Base-by-base conservation (phyloP, 2,329 filamentous ascomycete species). In the Pleomassaria siparia region DNA sequence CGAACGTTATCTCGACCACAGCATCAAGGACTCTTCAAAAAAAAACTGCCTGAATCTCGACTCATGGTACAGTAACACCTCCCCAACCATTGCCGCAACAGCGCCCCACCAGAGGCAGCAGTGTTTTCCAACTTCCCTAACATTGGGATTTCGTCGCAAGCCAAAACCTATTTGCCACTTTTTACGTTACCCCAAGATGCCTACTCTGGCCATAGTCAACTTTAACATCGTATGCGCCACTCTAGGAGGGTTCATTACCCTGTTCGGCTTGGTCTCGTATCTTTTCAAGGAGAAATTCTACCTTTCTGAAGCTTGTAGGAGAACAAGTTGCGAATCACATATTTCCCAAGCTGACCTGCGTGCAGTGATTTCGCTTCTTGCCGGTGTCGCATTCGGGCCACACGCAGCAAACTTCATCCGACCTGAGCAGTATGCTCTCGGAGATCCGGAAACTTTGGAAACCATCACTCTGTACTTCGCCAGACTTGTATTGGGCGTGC, bases 241-340 rank as follows among this genome's bases (percentile, higher is more conserved):
- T 7, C 72, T 95, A 11, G 91, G 91, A 12, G 91, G 89, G 1
- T 96, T 95, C 74, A 85, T 96, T 52, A 90, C 89, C 0, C 58
- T 95, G n/a, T 96, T 95, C 63, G 91, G 90, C 3, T 75, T 96
- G 35, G 89, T 96, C 0, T 96, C 90, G 1, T 95, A 91, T 65
- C 80, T 96, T 15, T 80, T 89, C 64, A 96, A 96, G 66, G 91
- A 96, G 73, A 87, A 84, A 48, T 92, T 89, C 66, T 96, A 96
- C 67, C 80, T 96, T 1, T 95, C 90, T 1, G 91, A 96, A 80
- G 89, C 91, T 44, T 76, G 89, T 92, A 37, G 26, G 20, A 18
- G 40, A 8, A 35, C 16, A 26, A 8, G 16, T 32, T 9, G 12
- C 6, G n/a, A 4, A 37, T 36, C 28, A 33, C 45, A 18, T 46